Base-by-base conservation (phyloP, 2,329 filamentous ascomycete species). In the Ophiostoma australiae region DNA sequence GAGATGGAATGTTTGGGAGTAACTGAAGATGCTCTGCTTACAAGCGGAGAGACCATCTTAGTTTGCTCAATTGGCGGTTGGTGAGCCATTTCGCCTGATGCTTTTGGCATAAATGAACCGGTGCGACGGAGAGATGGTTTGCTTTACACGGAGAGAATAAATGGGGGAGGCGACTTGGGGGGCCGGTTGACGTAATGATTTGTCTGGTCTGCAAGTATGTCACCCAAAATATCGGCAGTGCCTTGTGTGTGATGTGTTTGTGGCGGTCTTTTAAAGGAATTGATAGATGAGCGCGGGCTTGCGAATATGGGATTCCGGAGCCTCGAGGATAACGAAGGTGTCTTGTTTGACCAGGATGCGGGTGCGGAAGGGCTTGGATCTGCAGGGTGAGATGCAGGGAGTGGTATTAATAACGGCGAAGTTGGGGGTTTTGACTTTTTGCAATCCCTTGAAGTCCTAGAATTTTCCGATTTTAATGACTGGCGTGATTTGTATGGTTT, bases 301-400 rank as follows among this genome's bases (percentile, higher is more conserved):
- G 67, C 6, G 13, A n/a, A 33, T 31, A 61, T 61, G 17, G 67
- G 39, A 23, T 20, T 67, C 41, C 23, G 70, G 52, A 63, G 55
- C 13, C 31, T 33, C 23, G 69, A 37, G 3, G 52, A 41, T 4
- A 41, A 39, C 8, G 61, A 8, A 4, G 15, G 35, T 15, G 63
- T 37, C 20, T 23, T 7, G 31, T 7, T 73, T 71, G 37, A 77
- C 74, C 15, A 77, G 77, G 17, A 75, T 76, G 65, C 77, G 76
- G 17, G 77, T 78, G 74, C 75, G 76, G 52, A 75, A 13, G 27
- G 27, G 3, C 20, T 63, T 35, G 27, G 23, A 13, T 63, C 58
- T 63, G 15, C 27, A 66, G 63, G 63, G 33, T 11, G 20, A n/a
- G 63, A 66, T 23, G 63, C 35, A 15, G 35, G n/a, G 20, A 20